A percentile compares a stretch with the other conserved stretches of the same genome.
Conservation (phyloP, 257 asterid species). For the Nicotiana otophora region DNA sequence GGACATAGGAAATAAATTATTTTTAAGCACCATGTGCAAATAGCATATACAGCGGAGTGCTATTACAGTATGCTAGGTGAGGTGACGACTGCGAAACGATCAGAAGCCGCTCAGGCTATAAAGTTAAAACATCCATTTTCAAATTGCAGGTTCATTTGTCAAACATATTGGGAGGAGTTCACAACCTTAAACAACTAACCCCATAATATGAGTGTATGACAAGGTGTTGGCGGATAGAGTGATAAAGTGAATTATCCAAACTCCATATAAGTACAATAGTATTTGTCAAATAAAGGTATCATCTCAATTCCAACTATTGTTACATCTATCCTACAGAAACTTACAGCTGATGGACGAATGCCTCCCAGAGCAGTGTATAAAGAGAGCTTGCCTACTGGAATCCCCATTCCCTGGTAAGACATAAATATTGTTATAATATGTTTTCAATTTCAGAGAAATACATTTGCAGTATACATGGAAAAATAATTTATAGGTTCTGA, state of each 20-base stretch:
- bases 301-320: background rate
- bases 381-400: slow-evolving; percentile 91
- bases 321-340: slow-evolving; percentile 4
- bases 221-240: background rate
- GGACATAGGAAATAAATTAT: background rate
- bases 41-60: background rate
- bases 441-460: background rate
- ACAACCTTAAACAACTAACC: background rate
- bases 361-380: slow-evolving; percentile 94
- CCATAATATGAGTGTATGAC: background rate
- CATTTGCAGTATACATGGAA: background rate
- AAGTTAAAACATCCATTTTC: background rate
- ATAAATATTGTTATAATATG: slow-evolving; percentile 10
- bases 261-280: background rate
- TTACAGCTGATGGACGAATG: slow-evolving; percentile 77
- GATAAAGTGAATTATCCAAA: background rate
- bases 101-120: background rate
- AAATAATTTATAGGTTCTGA: background rate
- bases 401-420: slow-evolving; percentile 87
- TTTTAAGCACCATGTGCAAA: background rate
- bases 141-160: background rate
- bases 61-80: background rate
- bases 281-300: background rate
- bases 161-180: background rate
- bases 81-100: background rate